A percentile compares a stretch with the other conserved stretches of the same genome.
phyloP scores from a whole-genome alignment of 306 rosid genomes.

The Cicer arietinum region DNA sequence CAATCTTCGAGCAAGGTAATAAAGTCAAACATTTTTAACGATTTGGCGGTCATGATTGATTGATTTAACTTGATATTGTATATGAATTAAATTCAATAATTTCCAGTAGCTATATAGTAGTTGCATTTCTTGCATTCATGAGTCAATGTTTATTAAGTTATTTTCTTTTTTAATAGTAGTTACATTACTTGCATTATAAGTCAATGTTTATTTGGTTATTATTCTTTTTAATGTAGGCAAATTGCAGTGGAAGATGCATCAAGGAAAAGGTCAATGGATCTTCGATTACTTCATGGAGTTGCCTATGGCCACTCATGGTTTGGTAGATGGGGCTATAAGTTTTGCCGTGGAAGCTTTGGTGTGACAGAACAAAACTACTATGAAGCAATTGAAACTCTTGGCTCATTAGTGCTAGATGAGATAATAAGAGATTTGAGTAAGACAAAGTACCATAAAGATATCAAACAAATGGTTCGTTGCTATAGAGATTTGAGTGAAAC shows the following conservation, averaged over 20 bases:
- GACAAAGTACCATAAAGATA: slow-evolving; percentile 48
- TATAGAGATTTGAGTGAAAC: slow-evolving; percentile 87
- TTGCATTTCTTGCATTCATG: neutral
- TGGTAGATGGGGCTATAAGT: slow-evolving; percentile 87
- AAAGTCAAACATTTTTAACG: neutral
- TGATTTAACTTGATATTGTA: no score
- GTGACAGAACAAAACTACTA: slow-evolving; percentile 59
- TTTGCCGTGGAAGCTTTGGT: slow-evolving; percentile 80
- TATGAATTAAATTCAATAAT: neutral
- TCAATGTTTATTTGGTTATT: neutral
- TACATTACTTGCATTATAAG: neutral
- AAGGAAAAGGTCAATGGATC: slow-evolving; percentile 79
- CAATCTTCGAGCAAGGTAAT: slow-evolving; percentile 66
- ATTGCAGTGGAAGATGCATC: slow-evolving; percentile 73
- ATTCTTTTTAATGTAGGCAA: slow-evolving; percentile 56
- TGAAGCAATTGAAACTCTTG: slow-evolving; percentile 62
- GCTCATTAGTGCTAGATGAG: slow-evolving; percentile 66
- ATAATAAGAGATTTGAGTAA: slow-evolving; percentile 50
- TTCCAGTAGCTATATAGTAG: neutral
- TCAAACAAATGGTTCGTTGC: slow-evolving; percentile 68
- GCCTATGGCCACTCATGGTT: slow-evolving; percentile 94
- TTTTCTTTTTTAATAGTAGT: neutral
- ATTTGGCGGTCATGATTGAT: no score
- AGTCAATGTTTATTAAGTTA: neutral
- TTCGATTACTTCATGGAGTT: slow-evolving; percentile 84